Conservation (phyloP, 1,284 basidiomycete species). For the Boletus semigastroideus region DNA sequence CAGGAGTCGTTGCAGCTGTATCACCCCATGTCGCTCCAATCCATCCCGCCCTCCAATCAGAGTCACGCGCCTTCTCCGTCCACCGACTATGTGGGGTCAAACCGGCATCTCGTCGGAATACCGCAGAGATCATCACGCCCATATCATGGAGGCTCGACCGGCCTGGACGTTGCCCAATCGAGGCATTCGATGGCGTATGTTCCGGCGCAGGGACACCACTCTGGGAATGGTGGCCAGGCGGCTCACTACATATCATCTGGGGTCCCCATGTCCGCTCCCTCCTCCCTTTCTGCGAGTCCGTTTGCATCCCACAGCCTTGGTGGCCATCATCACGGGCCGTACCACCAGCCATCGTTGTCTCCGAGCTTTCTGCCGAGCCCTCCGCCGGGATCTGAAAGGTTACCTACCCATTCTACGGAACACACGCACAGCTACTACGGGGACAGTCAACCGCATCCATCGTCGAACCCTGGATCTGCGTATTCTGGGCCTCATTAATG, state of each 20-base stretch:
- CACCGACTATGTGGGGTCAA: constrained; percentile 27
- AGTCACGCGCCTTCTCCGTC: constrained; percentile 25
- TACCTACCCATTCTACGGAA: constrained; percentile 35
- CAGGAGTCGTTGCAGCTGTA: constrained; percentile 68
- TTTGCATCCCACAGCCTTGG: constrained; percentile 41
- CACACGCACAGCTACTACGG: constrained; percentile 36
- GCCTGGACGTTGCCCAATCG: constrained; percentile 30
- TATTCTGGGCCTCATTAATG: constrained; percentile 47
- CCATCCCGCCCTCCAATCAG: constrained; percentile 34
- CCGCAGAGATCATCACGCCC: constrained; percentile 30
- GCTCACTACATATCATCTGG: constrained; percentile 44
- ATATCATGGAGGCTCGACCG: constrained; percentile 24
- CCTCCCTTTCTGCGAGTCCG: constrained; percentile 46
- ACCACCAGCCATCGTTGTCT: constrained; percentile 31
- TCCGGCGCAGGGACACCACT: constrained; percentile 33
- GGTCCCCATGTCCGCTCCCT: constrained; percentile 52
- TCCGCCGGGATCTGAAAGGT: constrained; percentile 29
- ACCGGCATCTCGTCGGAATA: constrained; percentile 34
- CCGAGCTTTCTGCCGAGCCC: constrained; percentile 31
- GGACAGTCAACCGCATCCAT: constrained; percentile 41
- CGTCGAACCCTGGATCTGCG: constrained; percentile 45
- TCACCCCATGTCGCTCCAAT: constrained; percentile 71
- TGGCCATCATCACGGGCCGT: constrained; percentile 23
- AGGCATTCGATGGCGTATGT: constrained; percentile 32
- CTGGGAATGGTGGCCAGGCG: constrained; percentile 35